Evolutionary conservation across 1,284 basidiomycete genomes (phyloP).

Genomic region (Cutaneotrichosporon curvatum): DNA sequence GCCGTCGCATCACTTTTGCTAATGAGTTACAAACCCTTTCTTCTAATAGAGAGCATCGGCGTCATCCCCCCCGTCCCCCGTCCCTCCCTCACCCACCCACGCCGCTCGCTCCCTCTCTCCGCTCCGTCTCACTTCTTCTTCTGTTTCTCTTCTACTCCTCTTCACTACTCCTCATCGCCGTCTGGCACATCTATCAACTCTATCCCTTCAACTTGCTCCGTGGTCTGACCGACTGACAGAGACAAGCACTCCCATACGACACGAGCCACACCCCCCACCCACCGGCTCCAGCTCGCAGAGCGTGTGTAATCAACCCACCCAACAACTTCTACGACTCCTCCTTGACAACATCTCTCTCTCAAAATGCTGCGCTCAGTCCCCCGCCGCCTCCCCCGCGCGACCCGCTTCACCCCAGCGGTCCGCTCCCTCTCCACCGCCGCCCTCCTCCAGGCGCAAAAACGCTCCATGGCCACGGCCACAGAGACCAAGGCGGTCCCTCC

Average conservation of each 20-base stretch:
- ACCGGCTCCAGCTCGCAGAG: too few species aligned
- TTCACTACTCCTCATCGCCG: too few species aligned
- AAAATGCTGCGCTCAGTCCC: conserved; percentile 29
- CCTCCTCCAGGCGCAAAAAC: conserved; percentile 8
- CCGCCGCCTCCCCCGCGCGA: conserved; percentile 18
- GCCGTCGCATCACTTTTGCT: not conserved
- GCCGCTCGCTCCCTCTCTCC: not conserved
- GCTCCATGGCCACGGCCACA: conserved; percentile 28
- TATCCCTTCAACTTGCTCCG: too few species aligned
- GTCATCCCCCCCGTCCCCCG: not conserved
- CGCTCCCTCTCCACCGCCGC: conserved; percentile 4
- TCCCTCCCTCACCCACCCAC: too few species aligned
- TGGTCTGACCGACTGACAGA: too few species aligned
- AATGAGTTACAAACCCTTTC: not conserved
- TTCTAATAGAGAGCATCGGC: too few species aligned
- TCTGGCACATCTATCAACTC: too few species aligned
- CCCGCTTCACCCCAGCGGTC: conserved; percentile 5
- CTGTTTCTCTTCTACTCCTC: too few species aligned
- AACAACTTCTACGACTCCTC: too few species aligned
- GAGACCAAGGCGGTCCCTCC: conserved; percentile 36
- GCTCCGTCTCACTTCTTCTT: not conserved
- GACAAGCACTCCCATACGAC: too few species aligned
- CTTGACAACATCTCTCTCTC: not conserved
- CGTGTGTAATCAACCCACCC: not conserved
- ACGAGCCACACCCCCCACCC: too few species aligned